phyloP scores from a whole-genome alignment of 176 grass and related monocot genomes.

The Oropetium thomaeum region DNA sequence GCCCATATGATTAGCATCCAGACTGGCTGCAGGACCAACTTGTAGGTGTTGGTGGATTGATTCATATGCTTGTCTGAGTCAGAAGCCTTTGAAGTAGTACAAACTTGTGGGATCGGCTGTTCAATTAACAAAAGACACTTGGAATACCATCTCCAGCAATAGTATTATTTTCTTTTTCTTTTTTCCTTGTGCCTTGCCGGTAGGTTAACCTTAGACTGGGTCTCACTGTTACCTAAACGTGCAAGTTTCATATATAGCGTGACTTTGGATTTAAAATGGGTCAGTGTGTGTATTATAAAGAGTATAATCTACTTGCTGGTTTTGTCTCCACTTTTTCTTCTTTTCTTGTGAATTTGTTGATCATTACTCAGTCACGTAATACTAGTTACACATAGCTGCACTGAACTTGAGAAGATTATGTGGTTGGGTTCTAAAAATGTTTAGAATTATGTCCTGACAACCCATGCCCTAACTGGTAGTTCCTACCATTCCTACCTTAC shows the following conservation, averaged over 20 bases:
- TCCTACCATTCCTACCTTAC: not conserved
- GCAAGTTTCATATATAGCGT: not conserved
- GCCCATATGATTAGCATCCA: conserved; percentile 3
- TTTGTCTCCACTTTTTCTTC: too few species aligned
- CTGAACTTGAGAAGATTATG: not conserved
- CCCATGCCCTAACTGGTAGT: not conserved
- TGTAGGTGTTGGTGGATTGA: not conserved
- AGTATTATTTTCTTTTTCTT: not conserved
- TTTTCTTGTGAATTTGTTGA: not conserved
- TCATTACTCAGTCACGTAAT: not conserved
- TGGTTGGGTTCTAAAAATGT: too few species aligned
- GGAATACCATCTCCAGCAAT: not conserved
- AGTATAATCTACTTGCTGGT: not conserved
- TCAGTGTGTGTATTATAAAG: not conserved
- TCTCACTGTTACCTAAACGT: not conserved
- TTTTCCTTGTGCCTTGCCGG: conserved; percentile 14
- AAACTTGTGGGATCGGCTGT: not conserved
- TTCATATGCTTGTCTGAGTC: conserved; percentile 11
- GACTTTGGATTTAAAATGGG: not conserved
- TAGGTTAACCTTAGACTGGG: not conserved
- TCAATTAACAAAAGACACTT: not conserved
- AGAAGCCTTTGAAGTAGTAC: conserved; percentile 7
- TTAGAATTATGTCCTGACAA: too few species aligned
- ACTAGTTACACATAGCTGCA: not conserved
- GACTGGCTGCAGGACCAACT: not conserved